Evolutionary conservation across 345 rosid genomes (phyloP).

Genomic region (Cardamine chenopodiifolia): DNA sequence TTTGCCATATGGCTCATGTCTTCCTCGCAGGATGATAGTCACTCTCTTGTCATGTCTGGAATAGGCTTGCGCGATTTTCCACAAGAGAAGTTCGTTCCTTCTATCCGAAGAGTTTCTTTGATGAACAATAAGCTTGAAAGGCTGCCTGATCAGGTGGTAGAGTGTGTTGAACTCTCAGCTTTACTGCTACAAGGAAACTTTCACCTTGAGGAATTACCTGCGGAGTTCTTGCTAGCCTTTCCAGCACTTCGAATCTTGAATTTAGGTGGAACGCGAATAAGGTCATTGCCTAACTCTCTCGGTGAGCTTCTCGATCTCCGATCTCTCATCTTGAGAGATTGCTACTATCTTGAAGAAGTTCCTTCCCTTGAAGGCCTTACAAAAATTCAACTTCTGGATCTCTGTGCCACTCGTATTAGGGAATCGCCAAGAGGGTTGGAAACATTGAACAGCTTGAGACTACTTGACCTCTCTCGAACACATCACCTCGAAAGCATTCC

Average conservation of each 20-base stretch:
- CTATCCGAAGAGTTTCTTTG: slow-evolving; percentile 50
- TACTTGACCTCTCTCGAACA: slow-evolving; percentile 48
- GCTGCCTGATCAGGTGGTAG: slow-evolving; percentile 29
- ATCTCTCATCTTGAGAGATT: slow-evolving; percentile 46
- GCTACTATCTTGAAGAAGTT: slow-evolving; percentile 40
- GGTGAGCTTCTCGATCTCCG: slow-evolving; percentile 38
- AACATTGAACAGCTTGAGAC: slow-evolving; percentile 37
- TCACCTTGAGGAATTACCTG: slow-evolving; percentile 35
- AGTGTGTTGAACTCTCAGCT: slow-evolving; percentile 39
- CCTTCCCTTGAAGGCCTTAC: slow-evolving; percentile 44
- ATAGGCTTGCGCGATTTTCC: slow-evolving; percentile 35
- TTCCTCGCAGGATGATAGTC: slow-evolving; percentile 29
- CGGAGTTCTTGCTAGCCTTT: slow-evolving; percentile 36
- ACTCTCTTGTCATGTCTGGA: slow-evolving; percentile 45
- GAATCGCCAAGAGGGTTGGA: slow-evolving; percentile 46
- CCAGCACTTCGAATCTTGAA: slow-evolving; percentile 45
- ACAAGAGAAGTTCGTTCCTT: slow-evolving; percentile 24
- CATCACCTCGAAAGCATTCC: slow-evolving; percentile 43
- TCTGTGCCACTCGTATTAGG: slow-evolving; percentile 43
- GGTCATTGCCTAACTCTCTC: slow-evolving; percentile 43
- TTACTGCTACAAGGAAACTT: slow-evolving; percentile 48
- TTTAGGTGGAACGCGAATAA: slow-evolving; percentile 43
- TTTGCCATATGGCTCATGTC: slow-evolving; percentile 49
- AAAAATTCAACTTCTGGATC: slow-evolving; percentile 50
- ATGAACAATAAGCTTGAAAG: slow-evolving; percentile 43